Conservation (phyloP, 306 rosid species). For the Vachellia collinsii region DNA sequence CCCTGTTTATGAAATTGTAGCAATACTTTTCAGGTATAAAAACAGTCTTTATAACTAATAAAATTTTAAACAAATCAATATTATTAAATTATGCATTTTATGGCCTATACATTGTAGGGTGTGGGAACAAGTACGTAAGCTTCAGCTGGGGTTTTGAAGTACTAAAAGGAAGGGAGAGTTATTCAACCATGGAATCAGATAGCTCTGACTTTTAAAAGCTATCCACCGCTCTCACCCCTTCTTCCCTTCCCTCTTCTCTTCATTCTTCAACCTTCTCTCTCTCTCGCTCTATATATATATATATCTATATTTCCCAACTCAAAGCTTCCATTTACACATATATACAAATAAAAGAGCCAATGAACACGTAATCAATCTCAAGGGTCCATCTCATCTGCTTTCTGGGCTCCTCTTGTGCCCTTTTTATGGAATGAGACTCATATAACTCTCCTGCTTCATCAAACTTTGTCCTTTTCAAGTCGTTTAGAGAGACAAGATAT, state of each 20-base stretch:
- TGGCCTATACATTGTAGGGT: neutral
- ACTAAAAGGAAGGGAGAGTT: neutral
- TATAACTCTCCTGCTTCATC: neutral
- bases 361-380: neutral
- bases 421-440: neutral
- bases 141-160: neutral
- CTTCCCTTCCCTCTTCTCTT: neutral
- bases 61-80: too few species aligned
- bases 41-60: too few species aligned
- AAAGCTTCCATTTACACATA: neutral
- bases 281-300: neutral
- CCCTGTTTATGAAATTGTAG: too few species aligned
- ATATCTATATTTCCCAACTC: neutral
- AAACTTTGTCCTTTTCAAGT: neutral
- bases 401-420: neutral
- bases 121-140: neutral
- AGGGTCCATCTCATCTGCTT: neutral
- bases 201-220: constrained; percentile 8
- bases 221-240: neutral
- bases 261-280: neutral
- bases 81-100: neutral
- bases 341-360: neutral
- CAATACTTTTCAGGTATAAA: too few species aligned
- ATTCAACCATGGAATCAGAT: constrained; percentile 1
- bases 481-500: neutral